Conservation (phyloP, 768 basidiomycete species). For the Suillus fuscotomentosus region DNA sequence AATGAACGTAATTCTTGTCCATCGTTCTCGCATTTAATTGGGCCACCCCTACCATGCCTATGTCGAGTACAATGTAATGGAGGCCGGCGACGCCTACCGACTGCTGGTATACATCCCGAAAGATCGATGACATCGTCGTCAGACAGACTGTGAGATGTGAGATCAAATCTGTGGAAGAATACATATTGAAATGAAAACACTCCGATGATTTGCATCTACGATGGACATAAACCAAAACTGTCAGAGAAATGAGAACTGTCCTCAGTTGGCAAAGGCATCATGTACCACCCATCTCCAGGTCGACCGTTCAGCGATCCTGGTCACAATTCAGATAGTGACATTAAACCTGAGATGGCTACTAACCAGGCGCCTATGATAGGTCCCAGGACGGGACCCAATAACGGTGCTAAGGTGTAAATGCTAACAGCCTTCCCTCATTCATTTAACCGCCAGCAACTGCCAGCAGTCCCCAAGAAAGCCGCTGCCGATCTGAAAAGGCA, state of each 20-base stretch:
- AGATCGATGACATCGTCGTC: no score
- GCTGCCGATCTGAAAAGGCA: conserved; percentile 50
- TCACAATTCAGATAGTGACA: conserved; percentile 5
- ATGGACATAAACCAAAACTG: no score
- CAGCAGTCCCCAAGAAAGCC: conserved; percentile 66
- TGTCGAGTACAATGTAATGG: no score
- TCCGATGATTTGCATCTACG: no score
- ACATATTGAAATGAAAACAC: no score
- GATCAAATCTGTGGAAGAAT: no score
- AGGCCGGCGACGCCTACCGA: no score
- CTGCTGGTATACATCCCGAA: no score
- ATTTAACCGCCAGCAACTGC: conserved; percentile 36
- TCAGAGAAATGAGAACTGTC: no score
- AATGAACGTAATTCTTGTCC: conserved; percentile 52
- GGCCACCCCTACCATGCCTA: no score
- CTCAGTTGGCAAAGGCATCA: no score
- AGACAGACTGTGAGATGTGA: no score
- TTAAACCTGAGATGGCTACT: conserved; percentile 3
- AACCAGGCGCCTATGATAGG: conserved; percentile 63
- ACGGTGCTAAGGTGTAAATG: conserved; percentile 61
- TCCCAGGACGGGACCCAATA: conserved; percentile 66
- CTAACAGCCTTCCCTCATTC: conserved; percentile 64
- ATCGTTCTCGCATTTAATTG: conserved; percentile 30
- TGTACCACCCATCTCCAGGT: conserved; percentile 69
- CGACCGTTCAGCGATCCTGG: conserved; percentile 41